Evolutionary conservation across 2,329 filamentous ascomycete species (phyloP).

Genomic region (Stagonosporopsis vannaccii): DNA sequence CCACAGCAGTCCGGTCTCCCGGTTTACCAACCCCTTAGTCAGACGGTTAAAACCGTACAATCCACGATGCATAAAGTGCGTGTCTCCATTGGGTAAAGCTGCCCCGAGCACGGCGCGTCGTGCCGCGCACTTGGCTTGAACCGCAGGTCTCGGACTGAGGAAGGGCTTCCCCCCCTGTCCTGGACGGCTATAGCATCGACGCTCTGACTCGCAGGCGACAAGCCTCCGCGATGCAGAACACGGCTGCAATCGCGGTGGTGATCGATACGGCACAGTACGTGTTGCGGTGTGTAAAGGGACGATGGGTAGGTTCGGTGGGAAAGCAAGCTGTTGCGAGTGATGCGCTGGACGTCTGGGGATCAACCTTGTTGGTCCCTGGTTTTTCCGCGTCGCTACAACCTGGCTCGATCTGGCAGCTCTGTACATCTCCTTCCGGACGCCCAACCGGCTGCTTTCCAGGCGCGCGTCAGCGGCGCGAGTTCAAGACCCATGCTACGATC

Average conservation of each 20-base stretch:
- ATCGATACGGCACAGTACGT: background rate
- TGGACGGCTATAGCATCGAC: background rate
- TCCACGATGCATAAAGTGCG: background rate
- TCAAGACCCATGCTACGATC: slow-evolving; percentile 8
- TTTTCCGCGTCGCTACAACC: slow-evolving; percentile 19
- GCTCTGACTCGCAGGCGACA: background rate
- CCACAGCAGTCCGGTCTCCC: background rate
- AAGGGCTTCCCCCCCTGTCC: slow-evolving; percentile 4
- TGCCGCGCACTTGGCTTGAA: slow-evolving; percentile 1
- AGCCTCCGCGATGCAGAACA: background rate
- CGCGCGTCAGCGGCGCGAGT: slow-evolving; percentile 26
- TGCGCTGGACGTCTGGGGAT: background rate
- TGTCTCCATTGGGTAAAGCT: slow-evolving; percentile 1
- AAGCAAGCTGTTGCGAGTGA: background rate
- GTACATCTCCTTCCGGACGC: slow-evolving; percentile 16
- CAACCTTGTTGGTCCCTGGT: background rate
- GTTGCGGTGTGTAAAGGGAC: background rate
- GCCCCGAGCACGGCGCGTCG: slow-evolving; percentile 10
- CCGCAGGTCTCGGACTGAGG: slow-evolving; percentile 7
- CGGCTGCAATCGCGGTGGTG: background rate
- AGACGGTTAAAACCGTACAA: slow-evolving; percentile 2
- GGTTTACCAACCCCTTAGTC: background rate
- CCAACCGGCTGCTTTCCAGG: slow-evolving; percentile 45
- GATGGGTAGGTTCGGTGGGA: background rate
- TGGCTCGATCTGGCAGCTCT: slow-evolving; percentile 32